phyloP scores from a whole-genome alignment of 1,284 basidiomycete species.

The Sporisorium sorghi region DNA sequence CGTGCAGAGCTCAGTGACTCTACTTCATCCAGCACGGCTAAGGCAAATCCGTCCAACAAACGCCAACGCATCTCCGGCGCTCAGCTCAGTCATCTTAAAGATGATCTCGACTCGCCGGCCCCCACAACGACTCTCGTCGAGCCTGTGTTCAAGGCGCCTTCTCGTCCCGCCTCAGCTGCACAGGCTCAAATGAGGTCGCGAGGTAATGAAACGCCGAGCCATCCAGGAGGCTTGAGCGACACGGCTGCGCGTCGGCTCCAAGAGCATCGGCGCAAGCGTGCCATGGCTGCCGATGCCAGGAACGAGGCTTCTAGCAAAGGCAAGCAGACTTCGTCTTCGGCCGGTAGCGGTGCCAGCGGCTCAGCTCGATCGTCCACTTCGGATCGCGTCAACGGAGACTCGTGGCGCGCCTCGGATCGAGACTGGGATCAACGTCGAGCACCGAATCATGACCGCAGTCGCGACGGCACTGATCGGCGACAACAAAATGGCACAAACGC shows the following conservation, averaged over 20 bases:
- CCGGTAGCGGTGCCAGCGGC: background rate
- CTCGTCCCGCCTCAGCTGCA: constrained; percentile 34
- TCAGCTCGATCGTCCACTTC: background rate
- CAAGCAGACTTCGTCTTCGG: constrained; percentile 13
- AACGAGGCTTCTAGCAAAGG: constrained; percentile 14
- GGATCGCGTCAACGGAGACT: constrained; percentile 14
- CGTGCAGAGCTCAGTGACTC: constrained; percentile 46
- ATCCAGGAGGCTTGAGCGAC: constrained; percentile 52
- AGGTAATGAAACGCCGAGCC: constrained; percentile 55
- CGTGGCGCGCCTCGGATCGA: constrained; percentile 30
- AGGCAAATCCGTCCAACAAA: constrained; percentile 59
- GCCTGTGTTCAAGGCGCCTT: constrained; percentile 43
- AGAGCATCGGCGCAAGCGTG: constrained; percentile 45
- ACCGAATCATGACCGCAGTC: background rate
- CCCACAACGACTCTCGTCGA: background rate
- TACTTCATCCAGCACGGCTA: constrained; percentile 69
- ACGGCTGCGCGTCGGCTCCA: constrained; percentile 46
- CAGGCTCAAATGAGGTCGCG: constrained; percentile 27
- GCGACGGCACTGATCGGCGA: constrained; percentile 4
- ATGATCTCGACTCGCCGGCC: constrained; percentile 20
- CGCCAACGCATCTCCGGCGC: constrained; percentile 32
- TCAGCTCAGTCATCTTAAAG: constrained; percentile 24
- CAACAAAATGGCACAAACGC: constrained; percentile 3
- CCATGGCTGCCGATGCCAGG: constrained; percentile 22
- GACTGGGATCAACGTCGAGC: constrained; percentile 6